A percentile compares a stretch with the other conserved stretches of the same genome.
Conservation (phyloP, 2,329 filamentous ascomycete species). For the Colletotrichum sp. region DNA sequence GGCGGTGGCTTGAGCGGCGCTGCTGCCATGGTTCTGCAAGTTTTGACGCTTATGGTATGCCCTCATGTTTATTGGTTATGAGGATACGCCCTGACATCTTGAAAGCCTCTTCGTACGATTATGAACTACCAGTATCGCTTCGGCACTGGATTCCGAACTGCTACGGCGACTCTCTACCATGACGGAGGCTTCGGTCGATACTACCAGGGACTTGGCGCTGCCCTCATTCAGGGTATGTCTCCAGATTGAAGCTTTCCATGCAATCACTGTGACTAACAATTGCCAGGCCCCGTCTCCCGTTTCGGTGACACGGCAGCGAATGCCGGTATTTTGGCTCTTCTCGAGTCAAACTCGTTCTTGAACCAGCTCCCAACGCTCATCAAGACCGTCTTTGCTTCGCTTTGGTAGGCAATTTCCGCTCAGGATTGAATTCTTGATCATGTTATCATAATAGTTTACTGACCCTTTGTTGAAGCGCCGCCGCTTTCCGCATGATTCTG, state of each 20-base stretch:
- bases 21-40: slow-evolving; percentile 53
- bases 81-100: background rate
- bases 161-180: slow-evolving; percentile 43
- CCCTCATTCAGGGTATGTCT: slow-evolving; percentile 45
- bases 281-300: slow-evolving; percentile 44
- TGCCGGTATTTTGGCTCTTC: slow-evolving; percentile 51
- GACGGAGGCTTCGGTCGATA: slow-evolving; percentile 48
- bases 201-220: slow-evolving; percentile 49
- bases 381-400: slow-evolving; percentile 51
- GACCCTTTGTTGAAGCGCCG: slow-evolving; percentile 35
- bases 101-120: slow-evolving; percentile 51
- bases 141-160: slow-evolving; percentile 43
- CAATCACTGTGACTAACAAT: background rate
- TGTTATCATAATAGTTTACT: background rate
- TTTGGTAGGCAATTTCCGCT: slow-evolving; percentile 34
- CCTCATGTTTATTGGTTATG: background rate
- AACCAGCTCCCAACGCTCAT: slow-evolving; percentile 45
- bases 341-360: slow-evolving; percentile 51
- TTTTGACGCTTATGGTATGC: slow-evolving; percentile 50
- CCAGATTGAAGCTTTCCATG: background rate
- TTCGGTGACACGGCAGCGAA: slow-evolving; percentile 56
- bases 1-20: slow-evolving; percentile 52
- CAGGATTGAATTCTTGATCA: background rate
- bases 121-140: slow-evolving; percentile 59
- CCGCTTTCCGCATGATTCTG: slow-evolving; percentile 50